Evolutionary conservation across 345 rosid genomes (phyloP).

Genomic region (Syzygium aqueum): DNA sequence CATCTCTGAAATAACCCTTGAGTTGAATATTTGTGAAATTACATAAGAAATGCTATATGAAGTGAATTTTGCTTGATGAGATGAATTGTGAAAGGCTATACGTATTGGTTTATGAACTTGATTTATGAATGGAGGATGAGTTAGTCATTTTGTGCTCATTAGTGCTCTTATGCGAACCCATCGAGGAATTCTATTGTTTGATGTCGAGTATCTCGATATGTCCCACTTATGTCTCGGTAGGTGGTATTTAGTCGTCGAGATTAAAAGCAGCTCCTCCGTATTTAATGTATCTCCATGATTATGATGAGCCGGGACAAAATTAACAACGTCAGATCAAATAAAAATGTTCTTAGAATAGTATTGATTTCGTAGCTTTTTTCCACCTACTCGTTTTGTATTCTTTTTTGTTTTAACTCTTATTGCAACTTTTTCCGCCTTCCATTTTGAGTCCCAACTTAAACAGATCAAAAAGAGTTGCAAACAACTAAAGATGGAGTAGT

Average conservation of each 20-base stretch:
- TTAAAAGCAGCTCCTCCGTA: not conserved
- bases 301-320: not conserved
- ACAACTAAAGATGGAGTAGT: not conserved
- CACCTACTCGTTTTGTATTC: not conserved
- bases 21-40: too few species aligned
- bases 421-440: not conserved
- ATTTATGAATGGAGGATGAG: not conserved
- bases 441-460: not conserved
- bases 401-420: slow-evolving; percentile 25
- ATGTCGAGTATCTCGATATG: too few species aligned
- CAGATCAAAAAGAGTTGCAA: not conserved
- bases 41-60: too few species aligned
- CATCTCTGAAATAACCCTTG: too few species aligned
- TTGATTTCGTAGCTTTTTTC: slow-evolving; percentile 5
- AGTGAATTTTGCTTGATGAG: too few species aligned
- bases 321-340: not conserved
- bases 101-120: too few species aligned
- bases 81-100: too few species aligned
- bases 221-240: too few species aligned
- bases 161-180: not conserved
- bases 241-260: too few species aligned
- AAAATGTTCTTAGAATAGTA: not conserved
- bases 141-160: not conserved
- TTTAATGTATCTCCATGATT: not conserved
- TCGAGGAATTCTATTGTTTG: not conserved